Evolutionary conservation across 257 asterid species (phyloP), one percentile per base, ranked within the genome.

Genomic region (Solanum peruvianum): DNA sequence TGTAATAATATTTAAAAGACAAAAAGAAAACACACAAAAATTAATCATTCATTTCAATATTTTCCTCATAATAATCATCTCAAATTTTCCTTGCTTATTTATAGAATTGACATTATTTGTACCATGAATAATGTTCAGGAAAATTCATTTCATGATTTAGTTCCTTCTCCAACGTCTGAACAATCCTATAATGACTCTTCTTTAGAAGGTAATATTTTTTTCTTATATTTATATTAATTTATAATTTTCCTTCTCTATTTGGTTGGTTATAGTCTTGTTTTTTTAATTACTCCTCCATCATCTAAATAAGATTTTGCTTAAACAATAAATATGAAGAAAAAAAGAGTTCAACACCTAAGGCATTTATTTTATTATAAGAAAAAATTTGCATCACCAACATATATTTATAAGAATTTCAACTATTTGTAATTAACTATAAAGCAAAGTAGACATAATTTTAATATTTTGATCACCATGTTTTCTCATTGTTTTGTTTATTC

Each of bases 131-230:
- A 67, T 87, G 15, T 66, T 89, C 93, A 91, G 27, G 91, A 80
- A 45, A 86, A 89, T 89, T 91, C 98, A 2, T 85, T 92, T 29
- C 94, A 94, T 0, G 93, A 91, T 7, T 83, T 90, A 25, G 83
- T 82, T 85, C 90, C 90, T 14, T 82, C 93, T 25, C 80, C 90
- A 21, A 21, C 89, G 58, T 71, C 86, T 11, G 45, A 83, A 75
- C 93, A 91, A 44, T 86, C 84, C 10, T 87, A 90, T 47, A 95
- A 93, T 83, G 95, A 95, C 89, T 93, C 96, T 0, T 89, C 93
- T 49, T 90, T 95, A 82, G 95, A 94, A 91, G 98, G 98, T 94
- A 92, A 81, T 12, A 9, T 70, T 37, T 52, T 52, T 6, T 29
- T 33, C 35, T 20, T 71, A 15, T 33, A 2, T 23, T 35, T 37